Conservation (phyloP, 257 asterid genomes). For the Galeopsis tetrahit region DNA sequence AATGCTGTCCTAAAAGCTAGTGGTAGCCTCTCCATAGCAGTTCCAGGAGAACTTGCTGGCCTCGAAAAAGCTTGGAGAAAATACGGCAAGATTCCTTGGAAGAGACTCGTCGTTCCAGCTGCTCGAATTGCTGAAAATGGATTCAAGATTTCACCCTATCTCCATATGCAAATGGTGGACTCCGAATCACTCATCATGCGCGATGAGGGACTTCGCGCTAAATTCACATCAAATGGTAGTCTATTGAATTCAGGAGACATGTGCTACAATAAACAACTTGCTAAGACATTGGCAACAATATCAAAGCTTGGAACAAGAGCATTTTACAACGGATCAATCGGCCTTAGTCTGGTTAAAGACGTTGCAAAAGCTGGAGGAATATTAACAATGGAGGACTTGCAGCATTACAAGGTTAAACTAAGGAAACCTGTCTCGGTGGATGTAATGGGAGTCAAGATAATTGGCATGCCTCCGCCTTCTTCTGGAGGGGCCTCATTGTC, state of each 20-base stretch:
- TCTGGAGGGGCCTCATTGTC: conserved; percentile 63
- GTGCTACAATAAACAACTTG: conserved; percentile 56
- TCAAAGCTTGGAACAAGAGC: conserved; percentile 44
- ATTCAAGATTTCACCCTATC: conserved; percentile 60
- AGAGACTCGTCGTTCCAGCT: conserved; percentile 61
- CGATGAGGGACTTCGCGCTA: conserved; percentile 56
- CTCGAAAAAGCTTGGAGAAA: conserved; percentile 60
- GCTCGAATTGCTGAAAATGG: conserved; percentile 54
- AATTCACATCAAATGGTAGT: conserved; percentile 58
- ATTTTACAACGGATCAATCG: conserved; percentile 63
- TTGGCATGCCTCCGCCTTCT: conserved; percentile 81
- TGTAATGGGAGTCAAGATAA: conserved; percentile 53
- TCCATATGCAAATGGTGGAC: conserved; percentile 52
- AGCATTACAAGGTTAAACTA: conserved; percentile 46
- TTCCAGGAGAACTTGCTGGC: conserved; percentile 80
- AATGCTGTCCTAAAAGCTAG: conserved; percentile 44
- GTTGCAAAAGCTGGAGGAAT: conserved; percentile 60
- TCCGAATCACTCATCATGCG: conserved; percentile 47
- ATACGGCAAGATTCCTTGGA: conserved; percentile 64
- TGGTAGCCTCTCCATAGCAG: conserved; percentile 65
- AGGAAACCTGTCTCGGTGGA: conserved; percentile 47
- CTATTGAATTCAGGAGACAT: conserved; percentile 52
- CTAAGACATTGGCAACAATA: conserved; percentile 41
- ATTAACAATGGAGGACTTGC: conserved; percentile 55
- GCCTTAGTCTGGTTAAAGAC: conserved; percentile 52